Evolutionary conservation across 2,329 filamentous ascomycete genomes (phyloP).

Genomic region (Colletotrichum aenigma): DNA sequence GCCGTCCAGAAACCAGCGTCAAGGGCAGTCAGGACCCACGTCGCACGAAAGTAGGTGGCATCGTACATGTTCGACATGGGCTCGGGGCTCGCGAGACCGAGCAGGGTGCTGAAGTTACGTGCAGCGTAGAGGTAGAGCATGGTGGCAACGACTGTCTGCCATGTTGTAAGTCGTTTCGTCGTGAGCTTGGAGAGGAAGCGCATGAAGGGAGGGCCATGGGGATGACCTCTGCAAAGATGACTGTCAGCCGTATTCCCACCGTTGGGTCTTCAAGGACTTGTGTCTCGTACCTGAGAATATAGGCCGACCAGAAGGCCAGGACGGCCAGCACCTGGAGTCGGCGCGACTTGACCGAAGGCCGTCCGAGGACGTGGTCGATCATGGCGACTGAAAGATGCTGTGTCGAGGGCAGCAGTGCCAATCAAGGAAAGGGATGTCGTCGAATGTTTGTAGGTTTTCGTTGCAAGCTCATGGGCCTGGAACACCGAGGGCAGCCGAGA

Average conservation of each 20-base stretch:
- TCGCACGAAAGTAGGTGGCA: slow-evolving; percentile 90
- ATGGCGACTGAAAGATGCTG: slow-evolving; percentile 35
- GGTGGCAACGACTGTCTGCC: slow-evolving; percentile 87
- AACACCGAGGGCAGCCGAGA: neutral
- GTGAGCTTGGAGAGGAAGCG: slow-evolving; percentile 74
- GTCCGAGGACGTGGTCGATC: slow-evolving; percentile 89
- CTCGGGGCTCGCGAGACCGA: slow-evolving; percentile 90
- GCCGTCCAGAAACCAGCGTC: slow-evolving; percentile 99
- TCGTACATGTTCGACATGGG: slow-evolving; percentile 95
- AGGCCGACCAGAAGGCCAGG: slow-evolving; percentile 87
- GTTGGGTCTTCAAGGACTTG: neutral
- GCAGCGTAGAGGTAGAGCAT: slow-evolving; percentile 90
- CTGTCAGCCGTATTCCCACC: neutral
- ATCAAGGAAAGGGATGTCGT: neutral
- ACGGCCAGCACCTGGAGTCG: slow-evolving; percentile 93
- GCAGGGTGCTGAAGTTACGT: slow-evolving; percentile 91
- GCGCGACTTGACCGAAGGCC: slow-evolving; percentile 88
- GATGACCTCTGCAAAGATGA: slow-evolving; percentile 67
- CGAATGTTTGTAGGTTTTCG: neutral
- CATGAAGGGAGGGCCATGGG: slow-evolving; percentile 83
- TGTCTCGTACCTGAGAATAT: slow-evolving; percentile 69
- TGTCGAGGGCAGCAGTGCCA: neutral
- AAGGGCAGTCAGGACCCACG: slow-evolving; percentile 92
- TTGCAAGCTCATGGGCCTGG: neutral
- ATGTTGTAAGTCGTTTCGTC: slow-evolving; percentile 76